Evolutionary conservation across 208 protist genomes (phyloP).

Genomic region (Acanthamoeba sp.): DNA sequence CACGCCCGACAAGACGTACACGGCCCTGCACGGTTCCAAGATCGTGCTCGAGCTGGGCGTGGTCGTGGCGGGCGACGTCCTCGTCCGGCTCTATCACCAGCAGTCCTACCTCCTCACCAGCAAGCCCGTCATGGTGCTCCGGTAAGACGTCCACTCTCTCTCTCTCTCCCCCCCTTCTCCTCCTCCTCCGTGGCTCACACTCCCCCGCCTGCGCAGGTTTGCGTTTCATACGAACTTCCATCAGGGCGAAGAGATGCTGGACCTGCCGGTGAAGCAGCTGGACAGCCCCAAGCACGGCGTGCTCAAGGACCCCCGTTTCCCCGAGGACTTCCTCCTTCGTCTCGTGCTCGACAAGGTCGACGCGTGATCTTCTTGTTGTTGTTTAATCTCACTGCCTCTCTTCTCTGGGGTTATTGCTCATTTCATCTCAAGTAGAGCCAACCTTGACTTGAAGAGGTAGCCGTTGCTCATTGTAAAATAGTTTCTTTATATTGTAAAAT

Average conservation of each 20-base stretch:
- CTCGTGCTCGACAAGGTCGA: neutral
- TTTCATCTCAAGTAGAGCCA: no score
- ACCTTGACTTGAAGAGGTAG: no score
- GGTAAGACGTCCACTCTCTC: neutral
- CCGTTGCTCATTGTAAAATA: no score
- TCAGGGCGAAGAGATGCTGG: slow-evolving; percentile 13
- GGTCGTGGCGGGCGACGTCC: slow-evolving; percentile 34
- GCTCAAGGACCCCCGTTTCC: slow-evolving; percentile 57
- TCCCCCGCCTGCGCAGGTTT: neutral
- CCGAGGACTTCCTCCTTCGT: slow-evolving; percentile 42
- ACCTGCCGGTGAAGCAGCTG: slow-evolving; percentile 15
- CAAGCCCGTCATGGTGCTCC: slow-evolving; percentile 38
- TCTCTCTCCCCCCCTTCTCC: neutral
- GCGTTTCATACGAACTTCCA: slow-evolving; percentile 46
- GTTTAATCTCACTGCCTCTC: no score
- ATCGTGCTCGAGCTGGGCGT: neutral
- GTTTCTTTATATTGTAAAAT: no score
- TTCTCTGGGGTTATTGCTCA: no score
- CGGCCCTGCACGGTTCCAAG: slow-evolving; percentile 58
- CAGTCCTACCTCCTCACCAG: slow-evolving; percentile 46
- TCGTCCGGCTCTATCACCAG: slow-evolving; percentile 42
- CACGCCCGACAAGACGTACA: slow-evolving; percentile 21
- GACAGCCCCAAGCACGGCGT: slow-evolving; percentile 54
- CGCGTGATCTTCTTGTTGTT: no score
- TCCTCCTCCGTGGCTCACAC: neutral